Base-by-base conservation (phyloP, 1,284 basidiomycete genomes). In the Cryptococcus jaspeensis region DNA sequence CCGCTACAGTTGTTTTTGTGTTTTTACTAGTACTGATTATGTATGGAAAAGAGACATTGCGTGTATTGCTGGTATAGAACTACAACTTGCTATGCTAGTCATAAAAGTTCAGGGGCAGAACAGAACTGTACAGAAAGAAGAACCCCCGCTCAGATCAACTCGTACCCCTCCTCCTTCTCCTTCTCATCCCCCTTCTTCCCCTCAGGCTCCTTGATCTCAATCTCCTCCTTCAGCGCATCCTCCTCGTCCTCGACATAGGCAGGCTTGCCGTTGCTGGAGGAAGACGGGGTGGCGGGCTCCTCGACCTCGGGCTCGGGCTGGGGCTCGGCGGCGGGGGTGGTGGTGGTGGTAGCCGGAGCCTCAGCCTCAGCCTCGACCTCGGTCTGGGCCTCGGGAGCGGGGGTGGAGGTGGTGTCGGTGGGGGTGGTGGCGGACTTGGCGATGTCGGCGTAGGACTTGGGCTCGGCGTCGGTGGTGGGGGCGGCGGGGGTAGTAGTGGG, bases 141-240 rank as follows among this genome's bases (percentile, higher is more conserved):
- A 32, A 32, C 9, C 28, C n/a, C 4, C 28, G 9, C 28, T 53
- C 37, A 59, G 8, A 59, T 11, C 37, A 67, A 37, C 55, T 67
- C 65, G 37, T 60, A 69, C 5, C 58, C 65, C 23, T 69, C 66
- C 39, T 63, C 66, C 56, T 62, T 52, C 39, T 63, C 66, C 56
- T 62, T 52, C 49, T 63, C 52, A 25, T 55, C 47, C 12, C 53
- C 50, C 35, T 55, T 51, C 25, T 57, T 44, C 46, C 50, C 46
- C 23, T 59, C 32, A 23, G 47, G 28, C n/a, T 50, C 35, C 9
- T 42, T 52, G 13, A 37, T 49, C 38, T 55, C 53, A 16, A 37
- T 35, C 7, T 44, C 23, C 37, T 53, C 46, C 32, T 49, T 53
- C 18, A 42, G 16, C 32, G 32, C 35, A 9, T 32, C 28, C 28